Evolutionary conservation across 306 rosid species (phyloP), one percentile per base, ranked within the genome.

Genomic region (Trifolium repens): DNA sequence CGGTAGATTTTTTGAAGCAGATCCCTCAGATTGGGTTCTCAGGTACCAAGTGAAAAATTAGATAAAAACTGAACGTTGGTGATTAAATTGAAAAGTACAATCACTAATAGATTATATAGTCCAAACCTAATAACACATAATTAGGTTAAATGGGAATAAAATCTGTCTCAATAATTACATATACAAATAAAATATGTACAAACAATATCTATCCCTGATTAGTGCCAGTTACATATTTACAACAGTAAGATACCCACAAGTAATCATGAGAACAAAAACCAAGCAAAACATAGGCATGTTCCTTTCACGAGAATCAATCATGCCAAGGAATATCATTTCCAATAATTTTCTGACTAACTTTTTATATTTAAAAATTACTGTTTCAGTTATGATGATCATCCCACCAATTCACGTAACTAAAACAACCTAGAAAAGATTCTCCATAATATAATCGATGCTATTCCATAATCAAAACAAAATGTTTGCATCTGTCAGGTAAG

Each of bases 401-500:
- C 65, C 39, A 59, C 65, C 65, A 59, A 27, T 27, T 59, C 39
- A 8, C 9, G 16, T 59, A 55, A 55, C 62, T 55, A 22, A 55
- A 55, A 55, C 7, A 55, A 55, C 10, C 42, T 35, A 71, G 63
- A 63, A 63, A 35, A 63, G 3, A 63, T 7, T n/a, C 3, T 4
- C 22, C 32, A 67, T 59, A 43, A 66, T 8, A 72, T 53, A 9
- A 76, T 32, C 2, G 15, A 24, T 44, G 62, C 60, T 37, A 54
- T 76, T 8, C 22, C 69, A 77, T 57, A 39, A 19, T 44, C 55
- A 22, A 19, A 34, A 69, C 11, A 44, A 40, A 43, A 57, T 9
- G 47, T 35, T 62, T 26, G 54, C 79, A 73, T 75, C 34, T 58
- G 66, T 63, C 58, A 35, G 53, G 39, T 76, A 61, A 44, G 52